Evolutionary conservation across 2,329 filamentous ascomycete species (phyloP).

Genomic region (Diaporthe humulicola): DNA sequence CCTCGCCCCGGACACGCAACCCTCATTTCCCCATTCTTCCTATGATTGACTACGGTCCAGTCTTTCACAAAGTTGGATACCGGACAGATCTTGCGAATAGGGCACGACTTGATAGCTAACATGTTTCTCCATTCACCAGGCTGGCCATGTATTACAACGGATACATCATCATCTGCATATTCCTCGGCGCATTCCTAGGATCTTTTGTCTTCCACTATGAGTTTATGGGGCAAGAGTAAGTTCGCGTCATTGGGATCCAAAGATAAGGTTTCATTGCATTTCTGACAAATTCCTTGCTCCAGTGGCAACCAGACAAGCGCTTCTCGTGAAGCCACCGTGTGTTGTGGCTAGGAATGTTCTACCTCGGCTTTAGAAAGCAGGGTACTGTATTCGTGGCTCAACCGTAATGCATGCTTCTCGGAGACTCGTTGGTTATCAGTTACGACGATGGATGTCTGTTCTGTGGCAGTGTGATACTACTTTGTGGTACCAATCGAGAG

Average conservation of each 20-base stretch:
- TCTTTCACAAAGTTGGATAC: not conserved
- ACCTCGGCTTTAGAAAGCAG: not conserved
- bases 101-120: not conserved
- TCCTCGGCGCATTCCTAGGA: slow-evolving; percentile 70
- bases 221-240: slow-evolving; percentile 26
- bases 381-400: not conserved
- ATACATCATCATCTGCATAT: slow-evolving; percentile 72
- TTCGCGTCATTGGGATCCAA: not conserved
- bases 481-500: not conserved
- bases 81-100: not conserved
- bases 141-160: slow-evolving; percentile 43
- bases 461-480: not conserved
- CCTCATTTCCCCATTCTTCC: not conserved
- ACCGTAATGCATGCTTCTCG: too few species aligned
- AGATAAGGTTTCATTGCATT: fast-evolving
- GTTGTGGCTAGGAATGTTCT: not conserved
- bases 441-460: not conserved
- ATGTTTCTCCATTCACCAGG: not conserved
- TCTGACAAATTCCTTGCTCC: not conserved
- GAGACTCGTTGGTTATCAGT: not conserved
- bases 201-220: slow-evolving; percentile 62
- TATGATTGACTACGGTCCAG: not conserved
- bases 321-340: slow-evolving; percentile 17
- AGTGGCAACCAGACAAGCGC: slow-evolving; percentile 18
- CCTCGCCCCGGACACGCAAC: too few species aligned